These are phyloP conservation scores for Claviceps fusiformis DNA, from an alignment of 2,329 filamentous ascomycete genomes.

Conservation along the genomic window DNA sequence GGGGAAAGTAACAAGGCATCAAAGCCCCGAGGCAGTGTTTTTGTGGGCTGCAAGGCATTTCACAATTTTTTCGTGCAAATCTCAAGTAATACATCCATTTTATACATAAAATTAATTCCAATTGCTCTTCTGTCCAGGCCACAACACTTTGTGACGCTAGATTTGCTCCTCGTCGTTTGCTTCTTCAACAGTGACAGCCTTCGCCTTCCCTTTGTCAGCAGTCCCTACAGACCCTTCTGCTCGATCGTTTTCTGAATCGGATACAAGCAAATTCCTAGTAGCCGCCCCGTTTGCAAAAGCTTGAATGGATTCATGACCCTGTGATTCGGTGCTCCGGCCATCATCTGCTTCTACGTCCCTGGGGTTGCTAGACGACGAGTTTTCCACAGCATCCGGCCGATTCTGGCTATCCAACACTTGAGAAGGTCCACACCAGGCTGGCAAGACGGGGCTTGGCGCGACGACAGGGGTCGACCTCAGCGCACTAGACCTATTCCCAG, in stretches of 20 bases:
- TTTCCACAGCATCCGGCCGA: constrained; percentile 13
- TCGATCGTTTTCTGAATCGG: neutral
- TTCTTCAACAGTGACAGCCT: constrained; percentile 34
- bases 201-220: constrained; percentile 28
- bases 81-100: too few relatives aligned
- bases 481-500: neutral
- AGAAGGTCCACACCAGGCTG: constrained; percentile 37
- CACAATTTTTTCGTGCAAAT: too few relatives aligned
- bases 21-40: neutral
- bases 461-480: constrained; percentile 23
- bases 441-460: constrained; percentile 33
- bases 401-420: constrained; percentile 30
- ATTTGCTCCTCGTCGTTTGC: constrained; percentile 21
- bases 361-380: constrained; percentile 3
- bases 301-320: neutral
- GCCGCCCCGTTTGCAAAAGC: neutral
- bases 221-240: neutral
- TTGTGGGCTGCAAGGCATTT: too few relatives aligned
- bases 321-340: neutral
- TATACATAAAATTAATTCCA: neutral
- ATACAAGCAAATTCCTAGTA: neutral
- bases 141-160: neutral
- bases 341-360: neutral
- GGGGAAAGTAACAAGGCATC: neutral
- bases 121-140: neutral